Conservation (phyloP, 805 yeast species). For the Lachancea dasiensis region DNA sequence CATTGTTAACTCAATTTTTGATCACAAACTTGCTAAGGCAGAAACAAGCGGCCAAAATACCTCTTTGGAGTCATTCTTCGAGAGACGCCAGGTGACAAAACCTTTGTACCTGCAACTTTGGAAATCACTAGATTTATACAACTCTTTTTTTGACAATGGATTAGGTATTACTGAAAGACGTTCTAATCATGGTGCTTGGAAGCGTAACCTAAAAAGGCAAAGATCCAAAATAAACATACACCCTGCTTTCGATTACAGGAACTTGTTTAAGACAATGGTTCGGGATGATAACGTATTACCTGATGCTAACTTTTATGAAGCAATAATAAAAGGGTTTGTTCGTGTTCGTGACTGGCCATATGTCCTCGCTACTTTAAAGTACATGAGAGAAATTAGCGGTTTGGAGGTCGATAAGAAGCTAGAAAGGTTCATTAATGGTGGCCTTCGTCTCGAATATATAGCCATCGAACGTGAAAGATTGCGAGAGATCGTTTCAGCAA, state of each 20-base stretch:
- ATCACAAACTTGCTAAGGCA: conserved; percentile 16
- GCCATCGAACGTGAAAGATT: conserved; percentile 7
- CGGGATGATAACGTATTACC: conserved; percentile 21
- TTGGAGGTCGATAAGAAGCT: conserved; percentile 10
- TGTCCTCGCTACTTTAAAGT: conserved; percentile 18
- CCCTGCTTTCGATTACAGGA: conserved; percentile 13
- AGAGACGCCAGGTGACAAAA: conserved; percentile 15
- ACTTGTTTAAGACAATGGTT: conserved; percentile 18
- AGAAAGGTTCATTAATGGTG: conserved; percentile 17
- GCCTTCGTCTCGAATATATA: conserved; percentile 19
- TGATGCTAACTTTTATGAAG: conserved; percentile 13
- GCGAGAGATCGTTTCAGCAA: neutral
- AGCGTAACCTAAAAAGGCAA: conserved; percentile 7
- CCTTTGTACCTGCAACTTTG: conserved; percentile 32
- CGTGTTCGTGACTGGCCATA: conserved; percentile 22
- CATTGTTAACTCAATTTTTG: conserved; percentile 31
- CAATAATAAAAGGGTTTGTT: conserved; percentile 19
- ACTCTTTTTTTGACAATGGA: conserved; percentile 11
- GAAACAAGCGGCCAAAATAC: conserved; percentile 8
- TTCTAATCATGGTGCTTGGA: conserved; percentile 16
- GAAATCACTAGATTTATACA: conserved; percentile 23
- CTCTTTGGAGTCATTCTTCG: conserved; percentile 10
- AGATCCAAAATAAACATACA: conserved; percentile 10
- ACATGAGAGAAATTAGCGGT: conserved; percentile 16
- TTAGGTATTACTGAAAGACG: conserved; percentile 13